Base-by-base conservation (phyloP, 257 asterid genomes). In the Solanum tacnaense region DNA sequence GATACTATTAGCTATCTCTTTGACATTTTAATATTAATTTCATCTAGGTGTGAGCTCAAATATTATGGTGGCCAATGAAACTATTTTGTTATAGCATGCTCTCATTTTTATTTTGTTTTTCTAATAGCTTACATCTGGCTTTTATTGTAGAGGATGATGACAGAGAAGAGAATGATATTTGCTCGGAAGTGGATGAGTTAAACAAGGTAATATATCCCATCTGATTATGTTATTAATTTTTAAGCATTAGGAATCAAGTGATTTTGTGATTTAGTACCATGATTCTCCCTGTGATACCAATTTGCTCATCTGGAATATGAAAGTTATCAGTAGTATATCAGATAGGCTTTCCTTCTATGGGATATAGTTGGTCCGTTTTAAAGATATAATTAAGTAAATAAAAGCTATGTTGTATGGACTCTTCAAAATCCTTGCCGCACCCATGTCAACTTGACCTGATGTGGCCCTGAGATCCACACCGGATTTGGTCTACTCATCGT, bases 111-210 rank as follows among this genome's bases (percentile, higher is more conserved):
- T 52, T 52, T 52, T 18, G 62, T 52, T 52, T 36, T 5, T 81
- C 29, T 18, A 16, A 34, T 81, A 29, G 29, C 68, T 81, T 52
- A 46, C 68, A 10, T 81, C 29, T 62, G 62, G 65, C 39, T 62
- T 87, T 73, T 41, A 25, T 86, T 84, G 90, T 92, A 94, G 95
- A 90, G 83, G 94, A 93, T 85, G 95, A 87, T 84, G 87, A 83
- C 82, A 88, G 84, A 76, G 91, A 88, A 78, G 87, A 86, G 32
- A 31, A 71, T 52, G 90, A 88, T 84, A 85, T 27, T 78, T 89
- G 85, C 35, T 83, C 25, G 31, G 86, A 89, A 86, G 88, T 75
- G 78, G 89, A 68, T 85, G 84, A 83, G 27, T 76, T 56, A 49
- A 71, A 87, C 25, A 65, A 86, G 94, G 95, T 93, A 93, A 76